Base-by-base conservation (phyloP, 169 alveolate genomes). In the Cryptosporidium bovis region DNA sequence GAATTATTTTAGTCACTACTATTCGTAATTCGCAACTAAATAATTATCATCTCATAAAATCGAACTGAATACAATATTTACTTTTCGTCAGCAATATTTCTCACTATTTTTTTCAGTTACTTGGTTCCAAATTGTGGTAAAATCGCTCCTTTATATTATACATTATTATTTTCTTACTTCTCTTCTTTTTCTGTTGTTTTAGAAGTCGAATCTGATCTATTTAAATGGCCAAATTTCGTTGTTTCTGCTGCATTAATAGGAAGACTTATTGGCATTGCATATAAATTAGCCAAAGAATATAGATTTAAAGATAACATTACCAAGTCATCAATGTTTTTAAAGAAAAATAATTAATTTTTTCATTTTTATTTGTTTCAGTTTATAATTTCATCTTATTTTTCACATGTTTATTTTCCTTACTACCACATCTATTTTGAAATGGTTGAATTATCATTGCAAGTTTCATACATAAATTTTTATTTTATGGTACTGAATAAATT, bases 171-270 rank as follows among this genome's bases (percentile, higher is more conserved):
- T 5, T 40, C 87, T 8, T 77, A 77, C 51, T 62, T 77, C 5
- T 77, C 31, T 50, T 34, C 64, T 13, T 77, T 77, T 62, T 77
- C 64, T 31, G 40, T 29, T 40, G 31, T 62, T 27, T 6, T 33
- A 5, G 51, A 77, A 1, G 3, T 48, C 1, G n/a, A 36, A n/a
- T 20, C 20, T 12, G 34, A 34, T 3, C 1, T 24, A 16, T 6
- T 34, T 2, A 20, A 29, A 18, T 77, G 87, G 87, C 87, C 87
- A 40, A 20, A 60, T 51, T 31, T 62, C 20, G 7, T 18, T n/a
- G 20, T 77, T 44, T 24, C 51, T 27, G 87, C 77, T 44, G 71
- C 87, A 15, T 31, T 44, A 18, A 33, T 60, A 20, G 87, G 87
- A 18, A 77, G 71, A 60, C 48, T 77, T 27, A 20, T 77, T 20